A percentile compares a stretch with the other conserved stretches of the same genome.
These are phyloP conservation scores for Chrysopogon serrulatus DNA, from an alignment of 176 grass and related monocot species.

Conservation along the genomic window DNA sequence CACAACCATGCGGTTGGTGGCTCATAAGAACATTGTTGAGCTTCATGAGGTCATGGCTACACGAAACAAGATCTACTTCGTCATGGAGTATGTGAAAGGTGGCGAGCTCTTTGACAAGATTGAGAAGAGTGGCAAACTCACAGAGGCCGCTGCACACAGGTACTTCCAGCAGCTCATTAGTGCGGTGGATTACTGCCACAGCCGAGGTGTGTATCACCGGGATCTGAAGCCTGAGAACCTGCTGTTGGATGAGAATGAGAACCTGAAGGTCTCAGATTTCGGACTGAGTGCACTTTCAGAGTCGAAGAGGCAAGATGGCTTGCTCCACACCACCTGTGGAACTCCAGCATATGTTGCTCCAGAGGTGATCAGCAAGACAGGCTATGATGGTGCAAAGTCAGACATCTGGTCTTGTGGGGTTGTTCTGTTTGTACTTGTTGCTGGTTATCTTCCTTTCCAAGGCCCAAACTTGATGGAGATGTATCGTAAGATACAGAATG, in stretches of 20 bases:
- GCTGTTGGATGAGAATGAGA: conserved; percentile 67
- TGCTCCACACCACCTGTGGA: conserved; percentile 84
- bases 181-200: conserved; percentile 84
- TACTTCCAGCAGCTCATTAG: conserved; percentile 74
- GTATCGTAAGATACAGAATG: conserved; percentile 64
- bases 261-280: conserved; percentile 80
- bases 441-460: conserved; percentile 75
- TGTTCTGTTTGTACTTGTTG: conserved; percentile 63
- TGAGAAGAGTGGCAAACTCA: conserved; percentile 48
- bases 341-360: conserved; percentile 94
- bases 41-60: conserved; percentile 83
- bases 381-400: conserved; percentile 73
- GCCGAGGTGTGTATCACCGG: conserved; percentile 67
- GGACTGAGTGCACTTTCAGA: conserved; percentile 60
- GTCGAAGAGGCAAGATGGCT: conserved; percentile 49
- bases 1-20: conserved; percentile 60
- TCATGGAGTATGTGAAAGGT: conserved; percentile 77
- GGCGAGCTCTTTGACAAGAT: conserved; percentile 82
- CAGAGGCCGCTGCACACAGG: conserved; percentile 50
- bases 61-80: conserved; percentile 69
- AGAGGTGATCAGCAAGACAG: conserved; percentile 62
- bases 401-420: conserved; percentile 90
- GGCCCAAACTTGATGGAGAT: conserved; percentile 76
- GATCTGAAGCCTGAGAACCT: conserved; percentile 81
- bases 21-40: conserved; percentile 65